A percentile compares a stretch with the other conserved stretches of the same genome.
Conservation (phyloP, 257 asterid genomes). For the Ligustrum vulgare region DNA sequence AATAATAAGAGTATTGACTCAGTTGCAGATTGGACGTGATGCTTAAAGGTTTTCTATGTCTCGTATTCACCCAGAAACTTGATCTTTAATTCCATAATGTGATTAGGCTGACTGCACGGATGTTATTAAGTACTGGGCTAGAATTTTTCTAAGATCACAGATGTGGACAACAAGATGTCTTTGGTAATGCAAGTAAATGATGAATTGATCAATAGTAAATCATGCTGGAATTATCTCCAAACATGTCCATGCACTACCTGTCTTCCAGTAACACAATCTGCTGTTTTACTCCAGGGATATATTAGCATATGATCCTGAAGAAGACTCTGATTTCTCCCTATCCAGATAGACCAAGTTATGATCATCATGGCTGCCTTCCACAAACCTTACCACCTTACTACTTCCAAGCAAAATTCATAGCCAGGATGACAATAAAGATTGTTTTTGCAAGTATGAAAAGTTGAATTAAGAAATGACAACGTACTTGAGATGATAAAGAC, state of each 20-base stretch:
- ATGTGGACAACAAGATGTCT: not conserved
- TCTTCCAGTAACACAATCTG: not conserved
- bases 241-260: not conserved
- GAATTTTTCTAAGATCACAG: not conserved
- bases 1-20: not conserved
- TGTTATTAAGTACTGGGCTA: not conserved
- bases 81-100: not conserved
- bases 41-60: not conserved
- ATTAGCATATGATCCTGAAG: not conserved
- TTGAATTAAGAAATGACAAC: not conserved
- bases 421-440: not conserved
- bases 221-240: not conserved
- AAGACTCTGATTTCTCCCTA: not conserved
- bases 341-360: not conserved
- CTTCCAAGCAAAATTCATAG: not conserved
- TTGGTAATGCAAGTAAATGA: not conserved
- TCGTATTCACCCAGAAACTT: not conserved
- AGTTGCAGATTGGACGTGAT: not conserved
- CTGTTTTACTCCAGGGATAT: not conserved
- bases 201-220: not conserved
- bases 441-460: not conserved
- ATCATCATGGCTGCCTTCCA: not conserved
- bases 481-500: not conserved
- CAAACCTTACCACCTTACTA: not conserved
- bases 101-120: not conserved